These are phyloP conservation scores for Cordyceps militaris DNA, from an alignment of 2,329 filamentous ascomycete species.

Conservation along the genomic window DNA sequence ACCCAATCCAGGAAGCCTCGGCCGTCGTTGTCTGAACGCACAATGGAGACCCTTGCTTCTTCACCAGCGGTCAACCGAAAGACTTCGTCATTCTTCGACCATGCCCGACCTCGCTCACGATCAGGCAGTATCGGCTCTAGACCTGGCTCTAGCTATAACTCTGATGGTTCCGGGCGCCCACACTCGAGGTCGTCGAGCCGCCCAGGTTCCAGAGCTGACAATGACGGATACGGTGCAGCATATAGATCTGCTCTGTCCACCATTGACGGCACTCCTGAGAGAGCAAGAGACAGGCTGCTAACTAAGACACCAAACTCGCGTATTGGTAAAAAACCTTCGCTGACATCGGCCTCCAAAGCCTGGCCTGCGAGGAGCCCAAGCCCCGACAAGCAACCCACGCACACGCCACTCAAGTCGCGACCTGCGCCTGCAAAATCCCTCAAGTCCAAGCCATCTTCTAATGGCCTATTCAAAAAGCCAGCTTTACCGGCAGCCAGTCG, in stretches of 20 bases:
- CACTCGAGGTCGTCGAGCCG: conserved; percentile 45
- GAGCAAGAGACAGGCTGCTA: conserved; percentile 18
- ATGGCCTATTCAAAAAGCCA: conserved; percentile 49
- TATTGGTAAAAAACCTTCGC: conserved; percentile 19
- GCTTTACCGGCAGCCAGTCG: conserved; percentile 34
- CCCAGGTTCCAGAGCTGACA: conserved; percentile 48
- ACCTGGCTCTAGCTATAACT: conserved; percentile 54
- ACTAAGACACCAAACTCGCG: conserved; percentile 22
- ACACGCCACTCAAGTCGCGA: conserved; percentile 31
- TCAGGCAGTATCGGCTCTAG: conserved; percentile 39
- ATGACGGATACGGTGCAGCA: conserved; percentile 37
- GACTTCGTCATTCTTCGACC: conserved; percentile 65
- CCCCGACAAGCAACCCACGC: conserved; percentile 29
- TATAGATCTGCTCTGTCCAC: conserved; percentile 37
- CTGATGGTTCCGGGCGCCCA: conserved; percentile 48
- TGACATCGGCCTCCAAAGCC: conserved; percentile 20
- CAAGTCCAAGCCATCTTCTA: conserved; percentile 46
- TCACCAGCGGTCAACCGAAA: conserved; percentile 65
- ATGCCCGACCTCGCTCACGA: conserved; percentile 48
- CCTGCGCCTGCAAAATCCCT: conserved; percentile 38
- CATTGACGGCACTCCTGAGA: conserved; percentile 38
- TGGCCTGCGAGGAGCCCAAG: conserved; percentile 28
- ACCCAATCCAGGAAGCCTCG: conserved; percentile 25
- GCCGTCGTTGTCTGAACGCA: conserved; percentile 71
- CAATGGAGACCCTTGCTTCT: conserved; percentile 75